Conservation (phyloP, 495 filamentous ascomycete genomes). For the Glarea lozoyensis region DNA sequence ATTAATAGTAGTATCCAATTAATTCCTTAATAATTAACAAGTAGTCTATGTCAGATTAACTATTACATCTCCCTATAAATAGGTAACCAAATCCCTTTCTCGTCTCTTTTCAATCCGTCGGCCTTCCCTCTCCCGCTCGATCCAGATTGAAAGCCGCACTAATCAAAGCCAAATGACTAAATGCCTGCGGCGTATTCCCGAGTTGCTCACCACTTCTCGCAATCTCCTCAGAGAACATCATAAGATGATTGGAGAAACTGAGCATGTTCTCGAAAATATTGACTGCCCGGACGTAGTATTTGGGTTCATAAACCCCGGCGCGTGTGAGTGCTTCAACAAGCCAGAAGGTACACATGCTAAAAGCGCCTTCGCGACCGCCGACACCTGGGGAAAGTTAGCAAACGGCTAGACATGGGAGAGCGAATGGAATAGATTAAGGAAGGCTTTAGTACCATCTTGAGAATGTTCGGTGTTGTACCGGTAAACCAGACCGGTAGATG, state of each 20-base stretch:
- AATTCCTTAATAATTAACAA: no score
- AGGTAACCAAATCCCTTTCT: no score
- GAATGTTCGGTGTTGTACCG: constrained; percentile 56
- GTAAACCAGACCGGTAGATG: constrained; percentile 61
- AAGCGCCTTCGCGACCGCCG: constrained; percentile 64
- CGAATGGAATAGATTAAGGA: constrained; percentile 19
- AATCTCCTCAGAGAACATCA: constrained; percentile 72
- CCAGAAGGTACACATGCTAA: constrained; percentile 74
- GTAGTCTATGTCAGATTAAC: no score
- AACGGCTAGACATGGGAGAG: no score
- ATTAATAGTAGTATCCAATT: no score
- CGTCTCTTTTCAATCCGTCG: no score
- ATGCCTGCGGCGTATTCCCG: constrained; percentile 68
- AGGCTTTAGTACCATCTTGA: constrained; percentile 42
- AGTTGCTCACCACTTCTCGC: constrained; percentile 60
- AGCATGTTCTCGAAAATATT: constrained; percentile 68
- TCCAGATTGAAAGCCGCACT: constrained; percentile 67
- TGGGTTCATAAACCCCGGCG: constrained; percentile 53
- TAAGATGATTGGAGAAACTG: constrained; percentile 60
- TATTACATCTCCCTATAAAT: no score
- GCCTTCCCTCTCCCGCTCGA: constrained; percentile 22
- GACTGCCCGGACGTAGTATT: constrained; percentile 52
- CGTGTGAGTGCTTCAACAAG: constrained; percentile 67
- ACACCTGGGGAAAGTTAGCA: no score
- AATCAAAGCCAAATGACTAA: constrained; percentile 62